Evolutionary conservation across 192 early-diverging fungal species (phyloP).

Genomic region (Linnemannia schmuckeri): DNA sequence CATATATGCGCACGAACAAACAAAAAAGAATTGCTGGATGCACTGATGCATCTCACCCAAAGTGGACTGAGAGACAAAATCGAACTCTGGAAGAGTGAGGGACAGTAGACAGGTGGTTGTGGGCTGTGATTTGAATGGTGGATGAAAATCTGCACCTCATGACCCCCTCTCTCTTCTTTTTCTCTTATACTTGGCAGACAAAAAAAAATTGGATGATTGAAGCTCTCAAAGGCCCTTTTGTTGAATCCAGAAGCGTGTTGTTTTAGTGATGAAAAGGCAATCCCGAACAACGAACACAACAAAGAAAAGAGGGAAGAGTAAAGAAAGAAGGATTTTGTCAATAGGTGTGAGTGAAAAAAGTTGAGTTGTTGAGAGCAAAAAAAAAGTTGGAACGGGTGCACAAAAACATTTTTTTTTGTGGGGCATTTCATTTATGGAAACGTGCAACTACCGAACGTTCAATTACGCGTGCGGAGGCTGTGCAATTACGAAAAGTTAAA

Average conservation of each 20-base stretch:
- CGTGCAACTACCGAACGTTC: not conserved
- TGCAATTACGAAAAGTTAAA: conserved; percentile 14
- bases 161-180: not conserved
- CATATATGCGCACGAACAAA: not conserved
- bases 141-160: not conserved
- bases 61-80: conserved; percentile 1
- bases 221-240: not conserved
- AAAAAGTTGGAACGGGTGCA: not conserved
- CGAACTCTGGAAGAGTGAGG: not conserved
- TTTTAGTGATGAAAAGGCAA: too few species aligned
- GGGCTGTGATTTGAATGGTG: not conserved
- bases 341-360: not conserved
- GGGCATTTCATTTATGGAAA: not conserved
- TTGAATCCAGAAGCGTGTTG: not conserved
- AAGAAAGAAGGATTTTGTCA: not conserved
- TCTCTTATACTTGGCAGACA: not conserved
- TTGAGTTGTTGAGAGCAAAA: not conserved
- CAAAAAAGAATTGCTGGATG: not conserved
- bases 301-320: not conserved
- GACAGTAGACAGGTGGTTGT: not conserved
- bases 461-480: conserved; percentile 14
- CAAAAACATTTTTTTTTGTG: conserved; percentile 5
- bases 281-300: not conserved
- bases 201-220: not conserved
- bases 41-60: not conserved